Conservation (phyloP, 2,329 filamentous ascomycete genomes). For the Fusarium brachygibbosum region DNA sequence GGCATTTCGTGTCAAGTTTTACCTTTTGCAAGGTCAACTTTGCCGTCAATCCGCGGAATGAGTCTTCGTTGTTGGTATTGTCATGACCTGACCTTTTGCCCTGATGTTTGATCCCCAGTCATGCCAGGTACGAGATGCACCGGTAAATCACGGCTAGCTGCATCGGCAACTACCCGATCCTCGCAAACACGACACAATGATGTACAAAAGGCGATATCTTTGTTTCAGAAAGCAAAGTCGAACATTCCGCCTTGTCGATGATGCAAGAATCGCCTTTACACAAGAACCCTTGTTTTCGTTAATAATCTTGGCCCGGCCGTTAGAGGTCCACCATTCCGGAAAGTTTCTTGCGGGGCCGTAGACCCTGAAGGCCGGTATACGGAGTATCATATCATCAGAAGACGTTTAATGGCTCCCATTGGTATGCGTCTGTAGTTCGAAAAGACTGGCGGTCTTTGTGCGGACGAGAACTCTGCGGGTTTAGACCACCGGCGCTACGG, state of each 20-base stretch:
- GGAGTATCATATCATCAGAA: conserved; percentile 20
- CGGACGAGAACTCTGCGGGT: background rate
- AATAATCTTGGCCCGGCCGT: conserved; percentile 31
- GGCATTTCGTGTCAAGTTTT: background rate
- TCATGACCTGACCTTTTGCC: background rate
- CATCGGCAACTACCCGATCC: conserved; percentile 25
- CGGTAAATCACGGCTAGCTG: conserved; percentile 33
- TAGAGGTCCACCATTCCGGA: conserved; percentile 33
- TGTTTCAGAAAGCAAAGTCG: background rate
- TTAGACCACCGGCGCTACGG: background rate
- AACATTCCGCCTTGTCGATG: conserved; percentile 12
- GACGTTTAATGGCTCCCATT: background rate
- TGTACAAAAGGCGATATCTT: background rate
- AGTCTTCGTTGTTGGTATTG: background rate
- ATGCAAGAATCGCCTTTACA: conserved; percentile 19
- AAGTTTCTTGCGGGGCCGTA: conserved; percentile 37
- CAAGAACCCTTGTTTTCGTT: conserved; percentile 10
- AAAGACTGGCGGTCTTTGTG: background rate
- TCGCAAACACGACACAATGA: conserved; percentile 18
- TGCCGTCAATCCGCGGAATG: background rate
- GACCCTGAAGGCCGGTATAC: conserved; percentile 24
- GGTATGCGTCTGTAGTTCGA: background rate
- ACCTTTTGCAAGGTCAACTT: background rate
- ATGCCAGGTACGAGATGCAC: conserved; percentile 5
- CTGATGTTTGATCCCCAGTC: background rate